Evolutionary conservation across 2,329 filamentous ascomycete genomes (phyloP), one percentile per base, ranked within the genome.

Genomic region (Nothopassalora personata): DNA sequence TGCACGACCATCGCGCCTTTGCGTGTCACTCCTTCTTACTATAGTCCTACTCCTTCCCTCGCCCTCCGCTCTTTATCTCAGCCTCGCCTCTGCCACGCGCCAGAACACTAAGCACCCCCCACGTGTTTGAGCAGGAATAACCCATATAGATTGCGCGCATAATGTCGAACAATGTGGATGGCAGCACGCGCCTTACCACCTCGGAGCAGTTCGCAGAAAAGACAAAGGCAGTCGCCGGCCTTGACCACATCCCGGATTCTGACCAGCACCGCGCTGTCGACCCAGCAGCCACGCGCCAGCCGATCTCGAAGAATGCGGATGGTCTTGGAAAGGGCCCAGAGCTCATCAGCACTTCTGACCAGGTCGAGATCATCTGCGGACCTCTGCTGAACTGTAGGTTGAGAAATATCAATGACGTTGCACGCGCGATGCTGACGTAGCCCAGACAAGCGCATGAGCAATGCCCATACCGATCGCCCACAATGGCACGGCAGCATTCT

Each of bases 401-500:
- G 11, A 11, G 15, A 15, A 30, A n/a, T 30, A 11, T 30, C 18
- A 9, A 18, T 13, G 27, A 8, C 4, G 8, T 30, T 28, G 30
- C 5, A 15, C 28, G 34, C 49, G 30, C 10, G 13, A 18, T 18
- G 30, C 49, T 51, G 30, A 51, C 49, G 15, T 31, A 11, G 27
- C n/a, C 8, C 28, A 51, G 49, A 91, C 73, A 81, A 87, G 64
- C 83, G 84, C 68, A 91, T 88, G 84, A 83, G 87, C 67, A 81
- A 81, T 30, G 78, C 73, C 61, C 64, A 72, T 56, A 70, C 73
- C 1, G 72, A 74, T 30, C 70, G 67, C 52, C 77, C 78, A 43
- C 76, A 75, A 45, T 97, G 93, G 92, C 80, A 89, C 67, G 92
- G 93, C 59, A 96, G 91, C 72, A 89, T 96, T 7, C 77, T 97